Percentiles rank a stretch among this genome's conserved stretches.
phyloP scores from a whole-genome alignment of 805 yeast genomes.

The Candida anglica region DNA sequence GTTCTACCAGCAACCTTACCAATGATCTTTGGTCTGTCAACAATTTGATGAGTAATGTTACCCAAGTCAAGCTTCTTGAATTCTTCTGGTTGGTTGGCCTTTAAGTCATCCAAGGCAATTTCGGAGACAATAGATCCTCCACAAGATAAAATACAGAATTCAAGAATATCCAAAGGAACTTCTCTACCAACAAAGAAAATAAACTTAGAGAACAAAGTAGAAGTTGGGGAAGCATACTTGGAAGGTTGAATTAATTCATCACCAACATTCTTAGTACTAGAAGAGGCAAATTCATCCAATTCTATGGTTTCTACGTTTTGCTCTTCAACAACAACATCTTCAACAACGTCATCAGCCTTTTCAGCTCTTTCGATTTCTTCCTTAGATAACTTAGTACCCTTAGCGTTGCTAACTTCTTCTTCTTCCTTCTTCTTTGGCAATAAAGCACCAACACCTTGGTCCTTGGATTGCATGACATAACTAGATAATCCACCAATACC shows the following conservation, averaged over 20 bases:
- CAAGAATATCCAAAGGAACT: constrained; percentile 88
- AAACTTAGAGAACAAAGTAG: constrained; percentile 67
- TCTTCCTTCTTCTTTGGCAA: constrained; percentile 25
- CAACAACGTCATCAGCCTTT: constrained; percentile 36
- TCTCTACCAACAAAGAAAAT: constrained; percentile 91
- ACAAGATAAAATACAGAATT: constrained; percentile 77
- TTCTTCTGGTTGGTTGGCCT: constrained; percentile 42
- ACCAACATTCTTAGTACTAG: constrained; percentile 57
- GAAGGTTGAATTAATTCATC: constrained; percentile 71
- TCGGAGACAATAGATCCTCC: constrained; percentile 89
- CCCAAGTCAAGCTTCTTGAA: constrained; percentile 54
- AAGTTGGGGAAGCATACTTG: constrained; percentile 49
- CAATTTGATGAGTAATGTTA: constrained; percentile 85
- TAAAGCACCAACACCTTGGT: constrained; percentile 30
- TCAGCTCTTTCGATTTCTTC: constrained; percentile 49
- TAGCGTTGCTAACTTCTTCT: constrained; percentile 12
- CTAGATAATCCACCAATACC: constrained; percentile 88
- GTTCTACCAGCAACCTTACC: constrained; percentile 87
- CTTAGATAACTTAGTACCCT: constrained; percentile 31
- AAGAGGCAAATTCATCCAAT: constrained; percentile 69
- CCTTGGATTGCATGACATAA: constrained; percentile 63
- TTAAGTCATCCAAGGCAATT: constrained; percentile 75
- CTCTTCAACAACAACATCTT: constrained; percentile 11
- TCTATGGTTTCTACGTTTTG: constrained; percentile 19
- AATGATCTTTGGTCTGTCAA: constrained; percentile 81